A percentile compares a stretch with the other conserved stretches of the same genome.
These are phyloP conservation scores for Bremia lactucae DNA, from an alignment of 352 stramenopile genomes.

Conservation along the genomic window DNA sequence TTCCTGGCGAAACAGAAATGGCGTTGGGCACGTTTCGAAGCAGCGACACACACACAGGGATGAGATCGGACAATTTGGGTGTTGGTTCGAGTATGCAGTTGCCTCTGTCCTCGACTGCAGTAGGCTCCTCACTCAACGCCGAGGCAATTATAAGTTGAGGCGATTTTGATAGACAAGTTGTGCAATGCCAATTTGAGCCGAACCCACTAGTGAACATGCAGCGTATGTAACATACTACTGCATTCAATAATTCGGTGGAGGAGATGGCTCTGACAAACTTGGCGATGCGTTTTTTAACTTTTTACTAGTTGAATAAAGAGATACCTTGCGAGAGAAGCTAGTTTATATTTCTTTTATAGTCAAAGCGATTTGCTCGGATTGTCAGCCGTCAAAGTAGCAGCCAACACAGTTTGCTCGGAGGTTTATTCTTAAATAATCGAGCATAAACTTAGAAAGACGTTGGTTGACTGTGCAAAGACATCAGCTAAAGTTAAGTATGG, in stretches of 20 bases:
- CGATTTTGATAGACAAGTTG: slow-evolving; percentile 3
- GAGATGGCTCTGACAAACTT: too few relatives aligned
- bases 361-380: too few relatives aligned
- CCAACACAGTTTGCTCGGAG: too few relatives aligned
- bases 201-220: slow-evolving; percentile 12
- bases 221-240: slow-evolving; percentile 19
- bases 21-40: slow-evolving; percentile 34
- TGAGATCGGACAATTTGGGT: slow-evolving; percentile 26
- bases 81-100: slow-evolving; percentile 23
- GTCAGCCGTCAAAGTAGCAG: too few relatives aligned
- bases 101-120: slow-evolving; percentile 42
- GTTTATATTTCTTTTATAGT: too few relatives aligned
- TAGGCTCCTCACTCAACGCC: slow-evolving; percentile 40
- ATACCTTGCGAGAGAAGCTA: too few relatives aligned
- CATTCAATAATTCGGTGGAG: slow-evolving; percentile 58
- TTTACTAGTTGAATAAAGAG: too few relatives aligned
- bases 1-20: slow-evolving; percentile 66
- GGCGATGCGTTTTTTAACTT: slow-evolving; percentile 69
- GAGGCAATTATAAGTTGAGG: slow-evolving; percentile 24
- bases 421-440: too few relatives aligned
- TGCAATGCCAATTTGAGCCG: too few relatives aligned
- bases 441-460: too few relatives aligned
- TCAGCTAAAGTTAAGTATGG: too few relatives aligned
- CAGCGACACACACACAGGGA: slow-evolving; percentile 10
- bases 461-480: too few relatives aligned